Conservation (phyloP, 257 asterid species). For the Ilex asprella region DNA sequence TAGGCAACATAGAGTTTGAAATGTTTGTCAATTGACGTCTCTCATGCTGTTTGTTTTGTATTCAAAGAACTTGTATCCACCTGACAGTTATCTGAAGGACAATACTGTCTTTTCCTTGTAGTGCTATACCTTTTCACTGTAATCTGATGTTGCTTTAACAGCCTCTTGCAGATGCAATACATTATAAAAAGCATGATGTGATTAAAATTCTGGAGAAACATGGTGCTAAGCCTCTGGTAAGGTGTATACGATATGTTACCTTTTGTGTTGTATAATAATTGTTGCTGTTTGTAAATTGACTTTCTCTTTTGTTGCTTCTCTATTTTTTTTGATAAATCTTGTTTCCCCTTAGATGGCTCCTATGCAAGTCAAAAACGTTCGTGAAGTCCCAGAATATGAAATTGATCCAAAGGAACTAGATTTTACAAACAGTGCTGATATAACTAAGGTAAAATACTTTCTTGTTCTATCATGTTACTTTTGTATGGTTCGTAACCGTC, state of each 20-base stretch:
- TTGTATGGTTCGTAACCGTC: no score
- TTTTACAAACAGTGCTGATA: conserved; percentile 57
- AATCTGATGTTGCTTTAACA: conserved; percentile 12
- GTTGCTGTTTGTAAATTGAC: neutral
- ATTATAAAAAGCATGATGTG: conserved; percentile 71
- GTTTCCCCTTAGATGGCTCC: conserved; percentile 60
- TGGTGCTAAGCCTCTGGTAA: conserved; percentile 68
- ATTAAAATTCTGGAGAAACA: conserved; percentile 69
- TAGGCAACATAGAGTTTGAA: no score
- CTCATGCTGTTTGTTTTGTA: no score
- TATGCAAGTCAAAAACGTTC: conserved; percentile 68
- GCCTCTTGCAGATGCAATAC: conserved; percentile 92
- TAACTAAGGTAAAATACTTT: conserved; percentile 55
- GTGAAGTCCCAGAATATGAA: conserved; percentile 91
- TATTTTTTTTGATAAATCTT: conserved; percentile 2
- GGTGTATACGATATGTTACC: neutral
- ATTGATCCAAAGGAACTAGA: conserved; percentile 74
- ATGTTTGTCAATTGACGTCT: no score
- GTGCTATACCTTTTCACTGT: no score
- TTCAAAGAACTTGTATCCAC: no score
- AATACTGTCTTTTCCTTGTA: no score
- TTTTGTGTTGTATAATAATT: neutral
- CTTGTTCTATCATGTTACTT: no score
- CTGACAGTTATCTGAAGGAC: no score
- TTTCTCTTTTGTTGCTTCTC: neutral